These are phyloP conservation scores for Lactifluus subvellereus DNA, from an alignment of 768 basidiomycete species.

Conservation along the genomic window DNA sequence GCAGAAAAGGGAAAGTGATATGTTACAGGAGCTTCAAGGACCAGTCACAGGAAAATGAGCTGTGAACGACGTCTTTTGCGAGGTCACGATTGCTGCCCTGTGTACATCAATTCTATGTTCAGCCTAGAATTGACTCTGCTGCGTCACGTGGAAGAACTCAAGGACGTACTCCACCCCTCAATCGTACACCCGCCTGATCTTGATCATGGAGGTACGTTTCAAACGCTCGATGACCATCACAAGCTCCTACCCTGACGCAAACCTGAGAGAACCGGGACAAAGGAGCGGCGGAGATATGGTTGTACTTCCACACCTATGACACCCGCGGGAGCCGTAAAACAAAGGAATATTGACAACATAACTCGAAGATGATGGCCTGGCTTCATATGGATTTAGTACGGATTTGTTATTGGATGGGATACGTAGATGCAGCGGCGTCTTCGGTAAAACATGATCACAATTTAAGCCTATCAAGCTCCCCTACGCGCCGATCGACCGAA, in stretches of 20 bases:
- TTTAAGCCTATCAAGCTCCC: background rate
- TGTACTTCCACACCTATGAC: background rate
- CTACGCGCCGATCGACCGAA: background rate
- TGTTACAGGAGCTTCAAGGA: background rate
- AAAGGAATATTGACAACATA: background rate
- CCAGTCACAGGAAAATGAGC: background rate
- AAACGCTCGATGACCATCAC: background rate
- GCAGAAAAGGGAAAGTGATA: background rate
- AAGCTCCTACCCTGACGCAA: background rate
- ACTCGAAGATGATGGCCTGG: background rate
- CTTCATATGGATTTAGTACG: background rate
- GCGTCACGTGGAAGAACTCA: background rate
- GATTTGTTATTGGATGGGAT: background rate
- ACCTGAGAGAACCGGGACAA: background rate
- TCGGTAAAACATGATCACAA: background rate
- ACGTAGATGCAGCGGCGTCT: background rate
- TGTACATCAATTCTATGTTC: background rate
- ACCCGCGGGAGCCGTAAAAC: background rate
- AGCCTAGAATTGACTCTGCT: too few species aligned
- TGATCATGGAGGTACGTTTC: background rate
- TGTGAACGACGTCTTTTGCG: background rate
- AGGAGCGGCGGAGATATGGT: background rate
- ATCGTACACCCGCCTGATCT: background rate
- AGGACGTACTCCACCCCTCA: background rate
- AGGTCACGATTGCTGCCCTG: background rate